Conservation (phyloP, 768 basidiomycete genomes). For the Rubroboletus pulcherrimus region DNA sequence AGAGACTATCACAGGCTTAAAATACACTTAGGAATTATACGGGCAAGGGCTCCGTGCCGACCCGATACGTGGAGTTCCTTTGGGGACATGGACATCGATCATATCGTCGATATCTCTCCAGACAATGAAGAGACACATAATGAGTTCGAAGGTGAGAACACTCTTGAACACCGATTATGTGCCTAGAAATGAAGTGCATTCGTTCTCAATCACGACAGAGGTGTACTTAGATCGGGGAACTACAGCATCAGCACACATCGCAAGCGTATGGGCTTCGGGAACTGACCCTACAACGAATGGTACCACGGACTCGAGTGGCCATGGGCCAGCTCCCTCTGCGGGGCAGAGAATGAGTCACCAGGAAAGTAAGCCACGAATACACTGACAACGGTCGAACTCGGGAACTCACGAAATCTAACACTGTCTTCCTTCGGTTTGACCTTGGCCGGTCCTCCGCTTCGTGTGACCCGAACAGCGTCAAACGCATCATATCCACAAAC, state of each 20-base stretch:
- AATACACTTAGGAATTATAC: slow-evolving; percentile 57
- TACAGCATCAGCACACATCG: not conserved
- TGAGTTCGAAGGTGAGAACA: slow-evolving; percentile 7
- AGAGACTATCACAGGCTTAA: slow-evolving; percentile 76
- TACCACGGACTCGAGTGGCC: not conserved
- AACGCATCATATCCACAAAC: not conserved
- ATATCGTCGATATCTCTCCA: not conserved
- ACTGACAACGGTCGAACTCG: not conserved
- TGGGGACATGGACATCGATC: not conserved
- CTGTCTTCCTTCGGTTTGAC: slow-evolving; percentile 14
- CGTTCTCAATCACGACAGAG: slow-evolving; percentile 3
- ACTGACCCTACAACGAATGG: not conserved
- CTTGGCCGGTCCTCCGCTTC: slow-evolving; percentile 4
- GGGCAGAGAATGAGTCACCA: not conserved
- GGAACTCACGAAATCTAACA: not conserved
- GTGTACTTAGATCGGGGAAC: not conserved
- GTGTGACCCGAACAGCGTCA: not conserved
- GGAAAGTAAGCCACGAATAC: slow-evolving; percentile 9
- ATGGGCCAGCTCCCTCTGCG: not conserved
- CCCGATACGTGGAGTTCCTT: slow-evolving; percentile 13
- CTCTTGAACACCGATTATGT: not conserved
- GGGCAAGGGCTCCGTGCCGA: slow-evolving; percentile 28
- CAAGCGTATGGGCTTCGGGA: not conserved
- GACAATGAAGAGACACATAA: slow-evolving; percentile 3
- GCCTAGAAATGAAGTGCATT: not conserved